These are phyloP conservation scores for Sporisorium exsertum DNA, from an alignment of 1,284 basidiomycete species.

Conservation along the genomic window DNA sequence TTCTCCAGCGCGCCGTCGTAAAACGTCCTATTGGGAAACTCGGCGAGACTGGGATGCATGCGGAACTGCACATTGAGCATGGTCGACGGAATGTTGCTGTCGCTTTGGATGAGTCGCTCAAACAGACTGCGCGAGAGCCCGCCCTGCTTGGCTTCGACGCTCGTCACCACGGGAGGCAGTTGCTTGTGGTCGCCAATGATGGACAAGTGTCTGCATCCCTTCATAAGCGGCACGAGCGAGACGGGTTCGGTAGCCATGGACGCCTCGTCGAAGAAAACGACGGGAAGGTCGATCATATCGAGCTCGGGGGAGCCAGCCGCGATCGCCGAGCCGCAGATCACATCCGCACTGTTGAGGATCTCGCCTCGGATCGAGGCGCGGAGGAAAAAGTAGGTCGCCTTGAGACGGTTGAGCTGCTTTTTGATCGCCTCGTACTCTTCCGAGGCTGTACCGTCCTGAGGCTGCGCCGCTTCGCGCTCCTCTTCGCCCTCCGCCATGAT, in stretches of 20 bases:
- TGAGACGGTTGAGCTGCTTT: slow-evolving; percentile 52
- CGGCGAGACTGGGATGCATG: slow-evolving; percentile 90
- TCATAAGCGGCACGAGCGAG: slow-evolving; percentile 71
- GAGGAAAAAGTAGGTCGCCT: slow-evolving; percentile 58
- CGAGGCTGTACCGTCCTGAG: slow-evolving; percentile 18
- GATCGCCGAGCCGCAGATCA: slow-evolving; percentile 69
- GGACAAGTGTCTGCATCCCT: slow-evolving; percentile 79
- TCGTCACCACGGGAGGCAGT: slow-evolving; percentile 86
- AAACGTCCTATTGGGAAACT: slow-evolving; percentile 85
- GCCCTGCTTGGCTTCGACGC: slow-evolving; percentile 72
- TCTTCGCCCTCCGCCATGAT: slow-evolving; percentile 26
- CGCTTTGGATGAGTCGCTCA: slow-evolving; percentile 78
- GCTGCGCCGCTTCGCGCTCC: slow-evolving; percentile 22
- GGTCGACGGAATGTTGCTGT: slow-evolving; percentile 36
- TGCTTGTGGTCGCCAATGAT: slow-evolving; percentile 97
- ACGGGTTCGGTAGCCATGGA: slow-evolving; percentile 92
- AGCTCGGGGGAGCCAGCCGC: slow-evolving; percentile 49
- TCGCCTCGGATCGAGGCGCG: slow-evolving; percentile 66
- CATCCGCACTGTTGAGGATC: slow-evolving; percentile 69
- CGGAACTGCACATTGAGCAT: slow-evolving; percentile 94
- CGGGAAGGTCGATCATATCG: slow-evolving; percentile 82
- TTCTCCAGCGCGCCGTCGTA: slow-evolving; percentile 80
- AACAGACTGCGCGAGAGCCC: slow-evolving; percentile 86
- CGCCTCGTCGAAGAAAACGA: slow-evolving; percentile 93
- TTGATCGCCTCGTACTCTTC: slow-evolving; percentile 49